Evolutionary conservation across 2,329 filamentous ascomycete genomes (phyloP), one percentile per base, ranked within the genome.

Genomic region (Botrytis elliptica): DNA sequence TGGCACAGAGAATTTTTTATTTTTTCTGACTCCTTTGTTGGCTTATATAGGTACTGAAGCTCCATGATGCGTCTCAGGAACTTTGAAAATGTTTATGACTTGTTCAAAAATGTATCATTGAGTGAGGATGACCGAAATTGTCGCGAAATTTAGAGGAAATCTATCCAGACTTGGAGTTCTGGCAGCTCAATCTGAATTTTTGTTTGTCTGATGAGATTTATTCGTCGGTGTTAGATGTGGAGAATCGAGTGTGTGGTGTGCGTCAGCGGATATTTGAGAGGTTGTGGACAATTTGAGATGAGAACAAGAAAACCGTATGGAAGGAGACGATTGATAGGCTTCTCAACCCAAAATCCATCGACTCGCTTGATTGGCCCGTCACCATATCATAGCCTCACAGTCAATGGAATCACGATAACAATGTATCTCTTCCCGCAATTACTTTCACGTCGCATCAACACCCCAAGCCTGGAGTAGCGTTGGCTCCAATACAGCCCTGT

Each of bases 371-470:
- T 20, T 25, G 9, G 14, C 12, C 3, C 20, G n/a, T 40, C 42
- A 36, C 20, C 29, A 36, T 25, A 40, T 20, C 36, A 14, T 40
- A 29, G 42, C 29, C 33, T 42, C 20, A 46, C 9, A 18, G 4
- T 12, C 8, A 7, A 16, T 14, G 29, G 12, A 65, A 36, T 25
- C 6, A 65, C 18, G 33, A 65, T 12, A 49, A 49, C 2, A 46
- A 22, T 65, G 12, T 1, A 10, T 46, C n/a, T 14, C 20, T 25
- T 52, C 22, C 25, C 25, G n/a, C 7, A 12, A 16, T 14, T 14
- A 18, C 46, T 14, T 36, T 72, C 60, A 72, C 9, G 60, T 59
- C n/a, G 60, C 38, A 57, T 66, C 70, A 25, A 66, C 60, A 5
- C 59, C 70, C n/a, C 62, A 57, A 18, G 49, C 62, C 22, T 66